Evolutionary conservation across 129 eudicot species (phyloP).

Genomic region (Calendula officinalis): DNA sequence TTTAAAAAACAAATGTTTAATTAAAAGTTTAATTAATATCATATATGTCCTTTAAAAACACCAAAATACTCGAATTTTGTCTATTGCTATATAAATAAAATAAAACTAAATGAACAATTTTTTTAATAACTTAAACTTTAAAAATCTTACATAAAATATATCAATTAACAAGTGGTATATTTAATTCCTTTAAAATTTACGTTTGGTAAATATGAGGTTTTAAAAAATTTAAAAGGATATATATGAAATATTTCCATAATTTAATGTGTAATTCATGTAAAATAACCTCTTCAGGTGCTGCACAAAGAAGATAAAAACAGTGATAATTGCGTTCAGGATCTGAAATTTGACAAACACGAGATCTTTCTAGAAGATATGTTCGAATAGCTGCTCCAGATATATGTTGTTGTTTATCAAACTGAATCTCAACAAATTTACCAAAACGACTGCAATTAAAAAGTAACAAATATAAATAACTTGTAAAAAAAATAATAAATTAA

Average conservation of each 20-base stretch:
- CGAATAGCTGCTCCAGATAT: slow-evolving; percentile 98
- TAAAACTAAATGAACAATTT: too few relatives aligned
- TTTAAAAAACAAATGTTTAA: too few relatives aligned
- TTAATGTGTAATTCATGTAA: slow-evolving; percentile 13
- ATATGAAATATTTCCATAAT: background rate
- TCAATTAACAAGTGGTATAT: too few relatives aligned
- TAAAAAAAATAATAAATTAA: background rate
- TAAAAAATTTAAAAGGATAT: too few relatives aligned
- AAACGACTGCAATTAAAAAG: slow-evolving; percentile 71
- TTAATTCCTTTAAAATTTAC: too few relatives aligned
- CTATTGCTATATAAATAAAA: too few relatives aligned
- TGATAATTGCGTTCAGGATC: slow-evolving; percentile 98
- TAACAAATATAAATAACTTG: slow-evolving; percentile 26
- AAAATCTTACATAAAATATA: too few relatives aligned
- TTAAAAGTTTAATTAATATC: too few relatives aligned
- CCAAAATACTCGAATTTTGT: too few relatives aligned
- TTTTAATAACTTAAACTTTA: too few relatives aligned
- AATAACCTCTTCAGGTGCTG: slow-evolving; percentile 88
- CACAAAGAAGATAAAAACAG: slow-evolving; percentile 93
- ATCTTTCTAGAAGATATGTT: slow-evolving; percentile 94
- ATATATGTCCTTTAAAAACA: too few relatives aligned
- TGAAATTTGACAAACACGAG: slow-evolving; percentile 96
- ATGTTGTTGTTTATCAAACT: slow-evolving; percentile 83
- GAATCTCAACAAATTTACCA: slow-evolving; percentile 97
- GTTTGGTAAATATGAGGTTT: too few relatives aligned